Conservation (phyloP, 441 rosid genomes). For the Omphalea diandra region DNA sequence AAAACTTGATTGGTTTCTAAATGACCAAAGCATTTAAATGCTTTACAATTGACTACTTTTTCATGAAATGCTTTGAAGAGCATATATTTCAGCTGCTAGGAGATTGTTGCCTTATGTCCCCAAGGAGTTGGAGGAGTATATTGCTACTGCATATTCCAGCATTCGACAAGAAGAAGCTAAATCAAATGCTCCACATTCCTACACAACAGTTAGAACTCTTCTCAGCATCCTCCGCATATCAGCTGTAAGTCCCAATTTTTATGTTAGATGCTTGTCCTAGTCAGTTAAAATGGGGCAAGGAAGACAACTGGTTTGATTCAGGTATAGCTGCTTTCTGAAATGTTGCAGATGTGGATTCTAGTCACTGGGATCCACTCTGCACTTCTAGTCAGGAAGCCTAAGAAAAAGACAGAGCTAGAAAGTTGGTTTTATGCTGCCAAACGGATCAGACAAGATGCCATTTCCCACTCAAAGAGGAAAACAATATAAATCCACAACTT, state of each 20-base stretch:
- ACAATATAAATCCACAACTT: background rate
- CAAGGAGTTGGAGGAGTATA: slow-evolving; percentile 87
- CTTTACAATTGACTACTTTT: slow-evolving; percentile 10
- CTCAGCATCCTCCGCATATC: slow-evolving; percentile 97
- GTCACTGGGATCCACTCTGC: background rate
- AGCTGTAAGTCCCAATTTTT: slow-evolving; percentile 56
- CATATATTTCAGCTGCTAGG: slow-evolving; percentile 96
- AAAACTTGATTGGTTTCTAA: slow-evolving; percentile 6
- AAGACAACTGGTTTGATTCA: slow-evolving; percentile 1
- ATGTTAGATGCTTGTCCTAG: background rate
- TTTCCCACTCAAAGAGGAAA: slow-evolving; percentile 8
- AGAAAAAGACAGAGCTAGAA: background rate
- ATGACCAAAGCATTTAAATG: background rate
- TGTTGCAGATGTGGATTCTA: background rate
- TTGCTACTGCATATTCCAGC: slow-evolving; percentile 89
- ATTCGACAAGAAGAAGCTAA: slow-evolving; percentile 98
- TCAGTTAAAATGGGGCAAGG: background rate
- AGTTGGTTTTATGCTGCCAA: background rate
- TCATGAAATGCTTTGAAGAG: slow-evolving; percentile 43
- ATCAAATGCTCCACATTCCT: slow-evolving; percentile 88
- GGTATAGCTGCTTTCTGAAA: slow-evolving; percentile 8
- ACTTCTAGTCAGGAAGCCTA: background rate
- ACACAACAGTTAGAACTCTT: slow-evolving; percentile 93
- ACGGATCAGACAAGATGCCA: background rate
- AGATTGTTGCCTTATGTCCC: slow-evolving; percentile 82